Base-by-base conservation (phyloP, 257 asterid species). In the Cinchona pubescens region DNA sequence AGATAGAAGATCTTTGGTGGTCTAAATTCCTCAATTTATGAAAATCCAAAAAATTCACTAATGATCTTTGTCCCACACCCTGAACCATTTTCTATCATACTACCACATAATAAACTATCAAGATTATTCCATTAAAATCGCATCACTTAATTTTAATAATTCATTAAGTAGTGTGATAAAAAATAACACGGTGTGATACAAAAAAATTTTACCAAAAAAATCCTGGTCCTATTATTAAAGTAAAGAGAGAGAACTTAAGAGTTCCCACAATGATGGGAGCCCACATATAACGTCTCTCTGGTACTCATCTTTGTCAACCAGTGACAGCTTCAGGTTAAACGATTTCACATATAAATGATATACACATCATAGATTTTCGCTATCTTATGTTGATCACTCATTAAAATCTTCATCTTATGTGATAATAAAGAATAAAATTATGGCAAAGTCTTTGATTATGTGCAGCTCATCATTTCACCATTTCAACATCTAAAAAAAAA, bases 231-330 rank as follows among this genome's bases (percentile, higher is more conserved):
- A 67, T 12, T 49, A 45, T 15, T 40, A 45, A 72, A 59, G 68
- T 21, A 59, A 40, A 16, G 59, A 16, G 37, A 16, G 55, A 71
- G 37, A 42, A 67, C 15, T 14, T 32, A 42, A 43, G 58, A 18
- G 4, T 25, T 13, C n/a, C 21, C 32, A 32, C 25, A 16, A 27
- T 38, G 42, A 72, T n/a, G 80, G 80, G 75, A 16, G n/a, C n/a
- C 80, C 80, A 43, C 58, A n/a, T 53, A 76, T 53, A 76, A 76
- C 64, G 55, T 30, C 80, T 69, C 75, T 60, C 14, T 77, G 69
- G 79, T 9, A 16, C n/a, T n/a, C 66, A 18, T 2, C 38, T 37
- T 34, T 77, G 80, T 60, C 76, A 77, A 77, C 34, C 14, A n/a
- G n/a, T n/a, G 23, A 49, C 10, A 53, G 21, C 7, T 2, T 11